Base-by-base conservation (phyloP, 2,329 filamentous ascomycete species). In the Cordyceps militaris region DNA sequence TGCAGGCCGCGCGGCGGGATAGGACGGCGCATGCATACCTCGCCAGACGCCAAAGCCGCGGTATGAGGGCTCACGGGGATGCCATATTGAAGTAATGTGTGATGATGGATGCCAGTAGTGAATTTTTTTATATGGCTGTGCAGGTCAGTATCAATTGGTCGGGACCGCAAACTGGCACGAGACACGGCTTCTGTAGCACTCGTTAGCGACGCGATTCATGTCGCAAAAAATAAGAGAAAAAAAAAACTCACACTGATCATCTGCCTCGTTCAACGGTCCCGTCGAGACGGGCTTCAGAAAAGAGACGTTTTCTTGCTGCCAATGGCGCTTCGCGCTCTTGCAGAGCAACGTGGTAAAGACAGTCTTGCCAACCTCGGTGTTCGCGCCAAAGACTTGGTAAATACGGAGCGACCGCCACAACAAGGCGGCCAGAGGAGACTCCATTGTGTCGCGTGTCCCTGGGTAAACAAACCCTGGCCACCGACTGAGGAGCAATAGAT, bases 271-370 rank as follows among this genome's bases (percentile, higher is more conserved):
- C 10, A 74, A 67, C 8, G 86, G 79, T 0, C 90, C 91, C 0
- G 90, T 94, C 2, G 89, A 93, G 2, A 95, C 85, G 0, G 90
- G 90, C 69, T 95, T 95, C 56, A 95, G 68, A 69, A 89, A 95
- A 11, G 80, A 77, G 1, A 85, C 79, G 21, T 73, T 71, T 47
- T 80, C 77, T 21, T 73, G 65, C 8, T 70, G 69, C 62, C 76
- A 75, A 40, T 73, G 71, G 26, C 72, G 75, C 38, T 72, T 74
- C 4, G 85, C 79, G 9, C 86, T 80, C 61, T 82, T 84, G 69
- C 84, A 87, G 3, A 95, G 75, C 13, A 91, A 71, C 0, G 88
- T 91, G 2, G 87, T 86, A 59, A 91, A 80, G 32, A 95, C 82
- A 0, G 90, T 95, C 76, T 95, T 95, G 62, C 90, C 90, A 26